These are phyloP conservation scores for Globisporangium ultimum DNA, from an alignment of 352 stramenopile species.

Conservation along the genomic window DNA sequence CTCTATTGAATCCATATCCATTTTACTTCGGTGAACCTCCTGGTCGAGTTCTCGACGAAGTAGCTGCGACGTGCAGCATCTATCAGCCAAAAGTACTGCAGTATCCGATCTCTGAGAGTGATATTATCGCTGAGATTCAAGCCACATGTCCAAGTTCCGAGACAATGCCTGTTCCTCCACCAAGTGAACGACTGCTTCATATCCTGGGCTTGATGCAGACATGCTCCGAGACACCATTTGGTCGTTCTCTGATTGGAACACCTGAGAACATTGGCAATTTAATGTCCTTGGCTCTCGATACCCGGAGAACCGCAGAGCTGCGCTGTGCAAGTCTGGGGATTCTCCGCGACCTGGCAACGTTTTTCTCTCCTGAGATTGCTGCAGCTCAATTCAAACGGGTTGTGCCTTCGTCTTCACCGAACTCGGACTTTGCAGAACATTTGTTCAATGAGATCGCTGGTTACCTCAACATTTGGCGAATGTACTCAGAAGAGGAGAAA, in stretches of 20 bases:
- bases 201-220: conserved; percentile 61
- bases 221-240: conserved; percentile 53
- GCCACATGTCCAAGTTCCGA: conserved; percentile 31
- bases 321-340: conserved; percentile 41
- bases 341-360: conserved; percentile 37
- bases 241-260: conserved; percentile 46
- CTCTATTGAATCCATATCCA: conserved; percentile 52
- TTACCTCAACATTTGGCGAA: conserved; percentile 40
- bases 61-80: conserved; percentile 58
- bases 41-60: conserved; percentile 37
- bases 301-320: conserved; percentile 41
- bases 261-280: conserved; percentile 61
- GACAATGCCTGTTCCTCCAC: conserved; percentile 18
- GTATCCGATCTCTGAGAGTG: conserved; percentile 43
- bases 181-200: conserved; percentile 58
- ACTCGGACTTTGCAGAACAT: conserved; percentile 26
- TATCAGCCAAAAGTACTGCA: conserved; percentile 50
- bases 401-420: conserved; percentile 15
- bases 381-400: conserved; percentile 28
- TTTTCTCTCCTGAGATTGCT: conserved; percentile 31
- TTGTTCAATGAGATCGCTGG: conserved; percentile 33
- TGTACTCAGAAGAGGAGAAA: conserved; percentile 20
- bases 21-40: conserved; percentile 74
- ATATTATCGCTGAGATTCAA: conserved; percentile 52
- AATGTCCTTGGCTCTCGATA: conserved; percentile 52